Evolutionary conservation across 2,329 filamentous ascomycete species (phyloP), one percentile per base, ranked within the genome.

Genomic region (Dendrostoma leiphaemia): DNA sequence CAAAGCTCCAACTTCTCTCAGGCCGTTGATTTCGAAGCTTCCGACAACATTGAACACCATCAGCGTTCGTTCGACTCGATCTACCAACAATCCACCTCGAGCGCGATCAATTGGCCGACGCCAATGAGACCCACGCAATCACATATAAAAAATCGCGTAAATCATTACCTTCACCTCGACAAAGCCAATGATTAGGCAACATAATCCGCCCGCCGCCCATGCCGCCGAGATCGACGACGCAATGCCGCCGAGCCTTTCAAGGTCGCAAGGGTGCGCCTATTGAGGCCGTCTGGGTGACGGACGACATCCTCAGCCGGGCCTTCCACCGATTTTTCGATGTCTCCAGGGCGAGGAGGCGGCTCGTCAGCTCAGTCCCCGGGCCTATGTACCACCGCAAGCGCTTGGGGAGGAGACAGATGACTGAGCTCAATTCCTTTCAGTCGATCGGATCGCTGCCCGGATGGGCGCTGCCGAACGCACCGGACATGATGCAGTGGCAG

Each of bases 221-320:
- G 55, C 23, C 55, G 43, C 61, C 62, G 49, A 54, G 58, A 59
- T 57, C 54, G 51, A 48, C 52, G 26, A 54, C 44, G 52, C 48
- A 37, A 58, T 50, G 46, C 73, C 75, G 71, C 64, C 73, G 75
- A 70, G 75, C 72, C 68, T 71, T 75, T 63, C 74, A 74, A 56
- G 69, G 69, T 60, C 71, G 72, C 41, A 63, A 75, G 38, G 59
- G 66, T 40, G 61, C 70, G 19, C 62, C 71, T 10, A 60, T 61
- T 54, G 77, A 80, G 48, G 69, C 73, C 40, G 64, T 85, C 60
- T 87, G 84, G 82, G 76, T 87, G 58, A 77, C 79, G 28, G 84
- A 88, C 61, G 73, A 80, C 43, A 61, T 80, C 23, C 74, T 88
- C 13, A 67, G 71, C 23, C 67, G 70, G 49, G 76, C 78, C 3